Evolutionary conservation across 805 yeast species (phyloP).

Genomic region (Cyberlindnera lachancei): DNA sequence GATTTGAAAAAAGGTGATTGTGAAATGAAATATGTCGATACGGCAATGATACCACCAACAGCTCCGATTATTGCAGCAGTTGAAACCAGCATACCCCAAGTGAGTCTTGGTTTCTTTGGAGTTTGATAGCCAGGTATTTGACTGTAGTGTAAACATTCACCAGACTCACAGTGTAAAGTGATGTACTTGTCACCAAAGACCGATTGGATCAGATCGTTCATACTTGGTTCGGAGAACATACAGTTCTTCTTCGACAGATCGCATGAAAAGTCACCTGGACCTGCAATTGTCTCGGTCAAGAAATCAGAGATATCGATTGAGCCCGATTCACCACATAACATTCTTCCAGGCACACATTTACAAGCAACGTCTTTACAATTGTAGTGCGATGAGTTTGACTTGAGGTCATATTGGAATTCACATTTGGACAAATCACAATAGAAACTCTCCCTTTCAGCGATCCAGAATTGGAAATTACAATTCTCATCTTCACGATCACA

Average conservation of each 20-base stretch:
- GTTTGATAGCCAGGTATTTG: slow-evolving; percentile 85
- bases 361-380: slow-evolving; percentile 75
- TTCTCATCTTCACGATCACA: slow-evolving; percentile 59
- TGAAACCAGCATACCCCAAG: slow-evolving; percentile 38
- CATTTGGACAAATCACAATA: slow-evolving; percentile 81
- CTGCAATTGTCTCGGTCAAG: slow-evolving; percentile 77
- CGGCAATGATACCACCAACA: slow-evolving; percentile 32
- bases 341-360: slow-evolving; percentile 83
- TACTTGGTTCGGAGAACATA: slow-evolving; percentile 86
- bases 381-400: slow-evolving; percentile 63
- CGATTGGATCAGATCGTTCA: slow-evolving; percentile 83
- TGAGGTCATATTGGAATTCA: slow-evolving; percentile 55
- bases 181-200: slow-evolving; percentile 95
- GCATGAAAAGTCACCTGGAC: slow-evolving; percentile 91
- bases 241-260: slow-evolving; percentile 57
- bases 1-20: slow-evolving; percentile 54
- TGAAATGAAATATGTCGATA: slow-evolving; percentile 39
- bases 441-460: slow-evolving; percentile 82
- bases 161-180: slow-evolving; percentile 70
- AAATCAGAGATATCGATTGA: slow-evolving; percentile 94
- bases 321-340: slow-evolving; percentile 91
- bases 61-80: slow-evolving; percentile 35
- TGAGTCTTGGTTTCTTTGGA: slow-evolving; percentile 43
- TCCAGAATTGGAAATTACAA: slow-evolving; percentile 96
- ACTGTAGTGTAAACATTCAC: slow-evolving; percentile 89